Evolutionary conservation across 2,329 filamentous ascomycete genomes (phyloP), one percentile per base, ranked within the genome.

Genomic region (Penicillium occitanis): DNA sequence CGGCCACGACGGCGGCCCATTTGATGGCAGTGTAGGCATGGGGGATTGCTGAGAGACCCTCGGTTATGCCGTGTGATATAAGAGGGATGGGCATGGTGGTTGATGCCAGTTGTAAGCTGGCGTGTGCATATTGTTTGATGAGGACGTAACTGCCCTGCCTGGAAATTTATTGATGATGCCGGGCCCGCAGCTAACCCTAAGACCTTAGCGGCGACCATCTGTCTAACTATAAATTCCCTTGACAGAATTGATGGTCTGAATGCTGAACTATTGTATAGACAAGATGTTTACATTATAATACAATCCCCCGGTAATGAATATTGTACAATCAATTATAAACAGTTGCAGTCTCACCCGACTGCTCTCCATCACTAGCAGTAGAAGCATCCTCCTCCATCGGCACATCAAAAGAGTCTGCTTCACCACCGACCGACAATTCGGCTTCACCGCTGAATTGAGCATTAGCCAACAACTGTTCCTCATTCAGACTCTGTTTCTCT

Each of bases 61-160:
- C 81, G 63, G 78, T 76, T 55, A 87, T 75, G 46, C 80, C 84
- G 73, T 86, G 79, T 53, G 80, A 78, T 69, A 88, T 78, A 66
- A 90, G 80, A 67, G 85, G 84, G 71, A 90, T 82, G 70, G 88
- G 87, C 88, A 90, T 90, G 68, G 68, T 78, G 69, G 37, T 59
- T 25, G n/a, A 22, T 35, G 51, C 62, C 61, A 55, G 61, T 14
- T 42, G 17, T 37, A 25, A 1, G 44, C 50, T 57, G 62, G n/a
- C 40, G 37, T 44, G 57, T 46, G 22, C 57, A 59, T 59, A 30
- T 46, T 53, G 2, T 14, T 40, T 58, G 51, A 30, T 48, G 40
- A 8, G 25, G 3, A 8, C 3, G 25, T 25, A 48, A 48, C 3
- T 48, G n/a, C 25, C 50, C 17, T 61, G 42, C 28, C 42, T 35